A percentile compares a stretch with the other conserved stretches of the same genome.
Evolutionary conservation across 306 rosid genomes (phyloP).

Genomic region (Urtica urens): DNA sequence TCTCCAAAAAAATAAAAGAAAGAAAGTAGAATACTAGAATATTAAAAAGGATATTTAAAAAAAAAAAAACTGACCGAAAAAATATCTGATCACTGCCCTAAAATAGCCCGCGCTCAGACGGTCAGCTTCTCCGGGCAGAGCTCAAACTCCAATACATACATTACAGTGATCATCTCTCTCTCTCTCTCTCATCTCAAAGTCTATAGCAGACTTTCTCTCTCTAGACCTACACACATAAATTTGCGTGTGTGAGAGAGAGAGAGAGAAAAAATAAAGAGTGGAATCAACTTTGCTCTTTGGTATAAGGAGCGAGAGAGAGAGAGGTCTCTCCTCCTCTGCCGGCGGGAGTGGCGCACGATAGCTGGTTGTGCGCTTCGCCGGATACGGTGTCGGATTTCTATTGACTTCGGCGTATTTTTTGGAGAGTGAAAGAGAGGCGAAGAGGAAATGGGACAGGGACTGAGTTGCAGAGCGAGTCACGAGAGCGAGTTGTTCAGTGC

Average conservation of each 20-base stretch:
- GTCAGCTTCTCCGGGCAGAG: slow-evolving; percentile 31
- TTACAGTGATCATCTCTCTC: slow-evolving; percentile 8
- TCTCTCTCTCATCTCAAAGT: neutral
- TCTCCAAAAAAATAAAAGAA: too few species aligned
- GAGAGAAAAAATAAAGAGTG: too few species aligned
- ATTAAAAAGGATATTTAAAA: too few species aligned
- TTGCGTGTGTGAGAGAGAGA: slow-evolving; percentile 33
- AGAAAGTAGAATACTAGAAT: too few species aligned
- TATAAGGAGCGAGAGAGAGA: slow-evolving; percentile 9
- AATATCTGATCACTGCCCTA: slow-evolving; percentile 56
- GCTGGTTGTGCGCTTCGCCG: slow-evolving; percentile 20
- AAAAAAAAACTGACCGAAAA: slow-evolving; percentile 24
- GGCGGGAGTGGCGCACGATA: slow-evolving; percentile 33
- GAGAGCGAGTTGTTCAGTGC: slow-evolving; percentile 74
- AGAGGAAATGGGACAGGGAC: slow-evolving; percentile 75
- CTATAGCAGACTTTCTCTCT: slow-evolving; percentile 6
- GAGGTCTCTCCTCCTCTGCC: slow-evolving; percentile 26
- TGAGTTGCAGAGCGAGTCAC: slow-evolving; percentile 66
- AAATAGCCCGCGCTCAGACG: slow-evolving; percentile 35
- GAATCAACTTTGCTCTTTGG: slow-evolving; percentile 8
- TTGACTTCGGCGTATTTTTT: neutral
- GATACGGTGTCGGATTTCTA: slow-evolving; percentile 6
- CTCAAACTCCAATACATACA: slow-evolving; percentile 14
- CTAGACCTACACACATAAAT: neutral
- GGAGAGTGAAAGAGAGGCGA: neutral